Base-by-base conservation (phyloP, 257 asterid species). In the Nicotiana undulata region DNA sequence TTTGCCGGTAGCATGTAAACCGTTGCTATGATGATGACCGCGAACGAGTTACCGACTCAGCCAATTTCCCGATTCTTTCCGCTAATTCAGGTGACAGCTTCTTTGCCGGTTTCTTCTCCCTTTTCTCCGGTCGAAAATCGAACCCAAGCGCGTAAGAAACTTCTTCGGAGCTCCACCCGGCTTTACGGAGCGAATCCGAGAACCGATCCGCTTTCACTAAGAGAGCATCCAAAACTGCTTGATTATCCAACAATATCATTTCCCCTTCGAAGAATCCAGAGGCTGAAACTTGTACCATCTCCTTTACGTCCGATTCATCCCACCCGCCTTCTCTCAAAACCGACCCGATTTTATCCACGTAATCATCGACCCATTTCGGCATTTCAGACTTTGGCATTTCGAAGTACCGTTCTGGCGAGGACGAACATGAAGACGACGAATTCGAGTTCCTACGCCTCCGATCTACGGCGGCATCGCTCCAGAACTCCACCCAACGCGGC, bases 401-500 rank as follows among this genome's bases (percentile, higher is more conserved):
- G 22, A 85, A 65, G 32, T 90, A 92, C 81, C 97, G 84, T 44
- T 96, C 98, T 64, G 99, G 98, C 11, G 98, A 96, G 0, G 97
- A 91, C 0, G 98, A 90, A 0, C 92, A 88, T 0, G 97, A 91
- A 0, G 97, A 85, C 1, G 97, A 91, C n/a, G 97, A 91, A 66
- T 92, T 89, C 1, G 93, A 94, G 82, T 77, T 91, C 83, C 95
- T 83, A 51, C 92, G 90, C 26, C 94, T 94, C 37, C 96, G 93
- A 79, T 90, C 98, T 82, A 88, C 87, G 7, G 96, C 97, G 17
- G 98, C 98, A 24, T 96, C 99, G 81, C 98, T 94, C 99, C 99
- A 96, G 89, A 96, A 96, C 88, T 96, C 99, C 87, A 96, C 97
- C 99, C 99, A 96, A 28, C 99, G 89, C 84, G 98, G 95, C 63